Evolutionary conservation across 768 basidiomycete species (phyloP), one percentile per base, ranked within the genome.

Genomic region (Ephemerocybe angulata): DNA sequence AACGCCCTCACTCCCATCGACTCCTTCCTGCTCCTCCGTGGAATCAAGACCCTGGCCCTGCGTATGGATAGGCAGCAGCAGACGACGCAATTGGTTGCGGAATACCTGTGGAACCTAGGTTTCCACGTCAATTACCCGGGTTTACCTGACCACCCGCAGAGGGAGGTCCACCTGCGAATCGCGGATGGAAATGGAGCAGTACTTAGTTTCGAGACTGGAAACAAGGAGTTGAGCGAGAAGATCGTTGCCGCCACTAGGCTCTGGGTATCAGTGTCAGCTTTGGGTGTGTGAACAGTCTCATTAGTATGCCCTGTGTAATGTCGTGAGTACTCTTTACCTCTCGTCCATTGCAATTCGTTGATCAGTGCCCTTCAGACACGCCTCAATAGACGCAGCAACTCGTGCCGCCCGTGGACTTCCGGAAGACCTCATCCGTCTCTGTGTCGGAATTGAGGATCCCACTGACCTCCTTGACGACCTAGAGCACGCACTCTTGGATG

Each of bases 271-370:
- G 89, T 58, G 97, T 99, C 63, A 94, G 92, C 67, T 99, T 99
- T 65, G 97, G 97, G 29, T 94, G 91, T 61, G 95, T 99, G 57
- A 99, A 99, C 75, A 93, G 91, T 65, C 69, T 99, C 69, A 98
- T 98, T 72, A 93, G 90, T 60, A 98, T 99, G 96, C 97, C 97
- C 33, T 98, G 97, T 69, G 85, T 93, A 63, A 98, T 99, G 97
- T 97, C 94, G 96, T 98, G 71, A 75, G 95, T 89, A 4, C 52
- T 27, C 12, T 48, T 59, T 52, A 31, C 29, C 51, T 52, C 57
- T 29, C 40, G 10, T 50, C 50, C 8, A 37, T 24, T 62, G 30
- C 25, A 25, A 50, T 30, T 30, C 56, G 38, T 57, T 58, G 54
- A 48, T 58, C 27, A 63, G 13, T 50, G 19, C 27, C 47, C 52